Conservation (phyloP, 2,329 filamentous ascomycete genomes). For the Phaeosphaeria sp. region DNA sequence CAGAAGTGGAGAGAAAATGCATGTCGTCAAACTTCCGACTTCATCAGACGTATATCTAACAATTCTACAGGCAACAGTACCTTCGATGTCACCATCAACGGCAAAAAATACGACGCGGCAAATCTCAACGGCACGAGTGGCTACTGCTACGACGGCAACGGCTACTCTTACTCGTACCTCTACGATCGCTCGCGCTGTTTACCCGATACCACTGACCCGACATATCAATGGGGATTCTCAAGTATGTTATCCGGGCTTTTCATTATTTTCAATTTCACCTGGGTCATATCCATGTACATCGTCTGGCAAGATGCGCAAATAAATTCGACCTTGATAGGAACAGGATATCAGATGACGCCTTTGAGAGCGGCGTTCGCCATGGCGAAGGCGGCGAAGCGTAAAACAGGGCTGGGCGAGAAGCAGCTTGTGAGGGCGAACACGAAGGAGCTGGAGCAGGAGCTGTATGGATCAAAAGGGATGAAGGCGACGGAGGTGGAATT, state of each 20-base stretch:
- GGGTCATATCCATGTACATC: slow-evolving; percentile 43
- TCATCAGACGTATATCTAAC: background rate
- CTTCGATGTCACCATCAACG: slow-evolving; percentile 6
- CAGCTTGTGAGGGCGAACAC: slow-evolving; percentile 26
- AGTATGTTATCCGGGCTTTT: slow-evolving; percentile 42
- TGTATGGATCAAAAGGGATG: slow-evolving; percentile 19
- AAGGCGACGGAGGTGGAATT: slow-evolving; percentile 22
- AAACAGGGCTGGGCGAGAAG: slow-evolving; percentile 24
- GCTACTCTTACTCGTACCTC: slow-evolving; percentile 16
- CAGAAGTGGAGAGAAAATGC: background rate
- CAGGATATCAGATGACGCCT: slow-evolving; percentile 40
- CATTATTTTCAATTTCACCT: slow-evolving; percentile 39
- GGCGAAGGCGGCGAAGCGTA: slow-evolving; percentile 27
- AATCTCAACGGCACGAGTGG: slow-evolving; percentile 11
- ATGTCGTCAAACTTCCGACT: background rate
- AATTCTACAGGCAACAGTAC: background rate
- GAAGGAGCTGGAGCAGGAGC: slow-evolving; percentile 23
- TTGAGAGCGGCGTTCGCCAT: slow-evolving; percentile 41
- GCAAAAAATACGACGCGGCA: slow-evolving; percentile 18
- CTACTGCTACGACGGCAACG: slow-evolving; percentile 27
- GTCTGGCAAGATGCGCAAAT: slow-evolving; percentile 46
- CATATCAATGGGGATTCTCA: slow-evolving; percentile 49
- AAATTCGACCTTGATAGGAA: slow-evolving; percentile 28
- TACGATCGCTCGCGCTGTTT: slow-evolving; percentile 30
- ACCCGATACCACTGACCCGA: slow-evolving; percentile 30